Percentiles rank a stretch among this genome's conserved stretches.
phyloP scores from a whole-genome alignment of 805 yeast species.

The Hanseniaspora occidentalis region DNA sequence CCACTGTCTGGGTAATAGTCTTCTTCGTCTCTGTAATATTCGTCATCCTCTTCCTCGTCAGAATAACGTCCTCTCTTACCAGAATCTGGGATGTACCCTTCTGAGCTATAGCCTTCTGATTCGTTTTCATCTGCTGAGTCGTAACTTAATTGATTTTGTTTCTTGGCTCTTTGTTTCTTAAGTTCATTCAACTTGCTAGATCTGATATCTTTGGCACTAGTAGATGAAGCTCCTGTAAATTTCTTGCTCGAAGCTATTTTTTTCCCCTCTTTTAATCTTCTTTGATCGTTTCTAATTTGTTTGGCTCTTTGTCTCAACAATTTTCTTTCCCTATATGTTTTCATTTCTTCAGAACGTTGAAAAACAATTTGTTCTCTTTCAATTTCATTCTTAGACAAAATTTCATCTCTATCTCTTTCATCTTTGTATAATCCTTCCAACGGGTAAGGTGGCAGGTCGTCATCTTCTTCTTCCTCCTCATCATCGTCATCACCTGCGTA shows the following conservation, averaged over 20 bases:
- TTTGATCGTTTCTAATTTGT: constrained; percentile 25
- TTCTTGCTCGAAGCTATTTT: constrained; percentile 13
- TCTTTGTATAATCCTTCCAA: constrained; percentile 83
- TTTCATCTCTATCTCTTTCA: constrained; percentile 55
- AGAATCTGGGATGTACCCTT: constrained; percentile 27
- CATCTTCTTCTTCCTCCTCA: constrained; percentile 28
- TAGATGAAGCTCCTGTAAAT: constrained; percentile 25
- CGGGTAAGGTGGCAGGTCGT: constrained; percentile 70
- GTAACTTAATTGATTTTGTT: constrained; percentile 30
- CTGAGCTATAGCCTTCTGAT: constrained; percentile 8
- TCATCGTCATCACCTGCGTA: constrained; percentile 18
- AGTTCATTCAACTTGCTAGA: constrained; percentile 55
- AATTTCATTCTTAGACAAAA: constrained; percentile 73
- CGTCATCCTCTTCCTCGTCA: constrained; percentile 27
- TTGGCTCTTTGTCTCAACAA: constrained; percentile 74
- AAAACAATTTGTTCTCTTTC: constrained; percentile 84
- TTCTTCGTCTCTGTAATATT: constrained; percentile 27
- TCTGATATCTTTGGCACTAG: constrained; percentile 28
- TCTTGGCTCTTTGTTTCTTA: constrained; percentile 63
- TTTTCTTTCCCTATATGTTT: constrained; percentile 72
- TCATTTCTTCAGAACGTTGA: constrained; percentile 88
- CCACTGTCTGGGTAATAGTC: constrained; percentile 22
- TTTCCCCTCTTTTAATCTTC: constrained; percentile 18
- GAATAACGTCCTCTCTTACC: constrained; percentile 12
- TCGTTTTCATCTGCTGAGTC: constrained; percentile 36